Percentiles rank a stretch among this genome's conserved stretches.
Conservation (phyloP, 1,139 yeast species). For the Saccharomyces hybrid region DNA sequence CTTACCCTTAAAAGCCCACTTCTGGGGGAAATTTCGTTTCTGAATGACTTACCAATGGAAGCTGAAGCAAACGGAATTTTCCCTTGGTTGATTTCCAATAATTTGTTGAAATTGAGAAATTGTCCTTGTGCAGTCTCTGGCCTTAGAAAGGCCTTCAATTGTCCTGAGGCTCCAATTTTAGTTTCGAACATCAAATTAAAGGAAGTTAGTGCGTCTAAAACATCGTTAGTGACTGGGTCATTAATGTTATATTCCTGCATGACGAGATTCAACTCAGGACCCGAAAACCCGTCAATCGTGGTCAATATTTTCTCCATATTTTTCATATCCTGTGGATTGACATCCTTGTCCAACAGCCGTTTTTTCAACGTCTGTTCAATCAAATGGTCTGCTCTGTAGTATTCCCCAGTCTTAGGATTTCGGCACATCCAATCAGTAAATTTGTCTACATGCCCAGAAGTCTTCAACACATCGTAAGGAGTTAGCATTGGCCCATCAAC, state of each 20-base stretch:
- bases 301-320: constrained; percentile 91
- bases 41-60: constrained; percentile 94
- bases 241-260: constrained; percentile 73
- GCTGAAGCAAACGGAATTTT: constrained; percentile 99
- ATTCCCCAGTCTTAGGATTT: constrained; percentile 92
- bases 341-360: constrained; percentile 69
- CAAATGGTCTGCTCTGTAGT: constrained; percentile 96
- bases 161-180: constrained; percentile 98
- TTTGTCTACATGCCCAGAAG: constrained; percentile 98
- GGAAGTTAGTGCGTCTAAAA: constrained; percentile 82
- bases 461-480: constrained; percentile 93
- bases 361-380: constrained; percentile 96
- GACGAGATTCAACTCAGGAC: constrained; percentile 83
- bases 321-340: constrained; percentile 68
- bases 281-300: constrained; percentile 90
- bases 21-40: constrained; percentile 98
- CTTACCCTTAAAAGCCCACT: constrained; percentile 96
- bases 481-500: constrained; percentile 97
- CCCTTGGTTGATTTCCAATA: constrained; percentile 89
- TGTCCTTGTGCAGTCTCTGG: constrained; percentile 99
- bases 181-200: constrained; percentile 99
- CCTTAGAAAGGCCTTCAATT: constrained; percentile 86
- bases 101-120: constrained; percentile 87
- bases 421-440: constrained; percentile 99
- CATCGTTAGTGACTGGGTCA: constrained; percentile 85